These are phyloP conservation scores for Mycena haematopus DNA, from an alignment of 768 basidiomycete genomes.

Conservation along the genomic window DNA sequence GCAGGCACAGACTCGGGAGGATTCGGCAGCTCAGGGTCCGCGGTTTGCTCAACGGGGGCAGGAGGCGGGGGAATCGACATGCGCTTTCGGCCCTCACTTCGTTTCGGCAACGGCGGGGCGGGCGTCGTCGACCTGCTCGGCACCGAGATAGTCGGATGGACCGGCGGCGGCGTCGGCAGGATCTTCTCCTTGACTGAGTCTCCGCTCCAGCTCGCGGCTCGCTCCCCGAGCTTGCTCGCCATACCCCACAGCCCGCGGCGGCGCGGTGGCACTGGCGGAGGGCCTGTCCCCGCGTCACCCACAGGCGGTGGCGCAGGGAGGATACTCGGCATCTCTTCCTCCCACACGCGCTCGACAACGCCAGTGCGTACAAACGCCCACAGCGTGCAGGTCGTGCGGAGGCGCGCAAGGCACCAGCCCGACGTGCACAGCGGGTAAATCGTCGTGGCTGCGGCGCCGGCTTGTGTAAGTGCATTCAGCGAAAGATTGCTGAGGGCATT, in stretches of 20 bases:
- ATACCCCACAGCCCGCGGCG: slow-evolving; percentile 72
- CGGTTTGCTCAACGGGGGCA: not conserved
- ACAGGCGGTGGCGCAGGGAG: slow-evolving; percentile 41
- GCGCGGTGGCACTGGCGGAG: slow-evolving; percentile 70
- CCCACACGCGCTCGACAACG: slow-evolving; percentile 88
- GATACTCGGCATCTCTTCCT: slow-evolving; percentile 66
- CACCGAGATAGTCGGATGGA: slow-evolving; percentile 33
- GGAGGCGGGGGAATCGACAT: slow-evolving; percentile 1
- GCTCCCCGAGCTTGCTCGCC: slow-evolving; percentile 65
- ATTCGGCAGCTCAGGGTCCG: slow-evolving; percentile 14
- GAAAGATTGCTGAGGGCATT: slow-evolving; percentile 41
- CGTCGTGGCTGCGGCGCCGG: slow-evolving; percentile 41
- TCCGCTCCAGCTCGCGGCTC: slow-evolving; percentile 62
- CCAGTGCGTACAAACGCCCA: slow-evolving; percentile 89
- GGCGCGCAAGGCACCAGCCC: slow-evolving; percentile 85
- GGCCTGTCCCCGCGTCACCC: slow-evolving; percentile 40
- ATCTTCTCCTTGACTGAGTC: slow-evolving; percentile 47
- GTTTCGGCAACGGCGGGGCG: slow-evolving; percentile 58
- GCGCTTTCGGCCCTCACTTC: slow-evolving; percentile 46
- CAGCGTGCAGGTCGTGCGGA: slow-evolving; percentile 86
- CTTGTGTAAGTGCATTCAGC: slow-evolving; percentile 39
- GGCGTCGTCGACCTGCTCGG: slow-evolving; percentile 30
- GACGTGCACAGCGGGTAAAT: slow-evolving; percentile 83
- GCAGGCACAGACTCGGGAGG: slow-evolving; percentile 14
- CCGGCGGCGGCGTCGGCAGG: slow-evolving; percentile 41